Base-by-base conservation (phyloP, 768 basidiomycete genomes). In the Vishniacozyma victoriae region DNA sequence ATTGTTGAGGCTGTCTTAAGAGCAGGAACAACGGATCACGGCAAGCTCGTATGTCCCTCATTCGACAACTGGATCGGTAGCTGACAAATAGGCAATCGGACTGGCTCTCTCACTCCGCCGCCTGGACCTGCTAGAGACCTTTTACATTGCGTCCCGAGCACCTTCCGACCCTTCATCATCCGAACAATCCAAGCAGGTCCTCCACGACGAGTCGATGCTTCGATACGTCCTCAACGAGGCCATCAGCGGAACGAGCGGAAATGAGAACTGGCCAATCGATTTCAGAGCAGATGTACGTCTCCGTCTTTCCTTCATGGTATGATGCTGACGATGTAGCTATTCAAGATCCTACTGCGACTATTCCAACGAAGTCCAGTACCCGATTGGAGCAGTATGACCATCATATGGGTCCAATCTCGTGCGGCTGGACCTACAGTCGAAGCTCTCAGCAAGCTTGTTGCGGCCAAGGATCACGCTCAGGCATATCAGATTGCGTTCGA, bases 401-500 rank as follows among this genome's bases (percentile, higher is more conserved):
- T 91, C 14, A 79, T 97, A 29, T 82, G 92, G 61, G 85, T 97
- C 35, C 87, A 90, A 16, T 78, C 95, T 44, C 85, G 86, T 67
- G 84, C 83, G 48, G 79, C 86, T n/a, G 38, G 52, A 4, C 39
- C 59, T 1, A 52, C 54, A 15, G 64, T 49, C 12, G 37, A 59
- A 13, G 52, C 64, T 1, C 41, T 72, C 4, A 44, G 50, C 31
- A 57, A 55, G 39, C 38, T 69, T 29, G 12, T 61, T 27, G 36
- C 57, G 20, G 60, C 63, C 23, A 65, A 70, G 39, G 60, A 91
- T 58, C 79, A 79, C 33, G 75, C 90, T 11, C 75, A 93, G 20
- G 91, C 90, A 0, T 93, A 91, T 71, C 95, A 99, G 70, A 82
- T 96, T 67, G 90, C 87, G 0, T 97, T 97, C 67, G 95, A 97